Percentiles rank a stretch among this genome's conserved stretches.
Evolutionary conservation across 306 rosid genomes (phyloP).

Genomic region (Fagus crenata): DNA sequence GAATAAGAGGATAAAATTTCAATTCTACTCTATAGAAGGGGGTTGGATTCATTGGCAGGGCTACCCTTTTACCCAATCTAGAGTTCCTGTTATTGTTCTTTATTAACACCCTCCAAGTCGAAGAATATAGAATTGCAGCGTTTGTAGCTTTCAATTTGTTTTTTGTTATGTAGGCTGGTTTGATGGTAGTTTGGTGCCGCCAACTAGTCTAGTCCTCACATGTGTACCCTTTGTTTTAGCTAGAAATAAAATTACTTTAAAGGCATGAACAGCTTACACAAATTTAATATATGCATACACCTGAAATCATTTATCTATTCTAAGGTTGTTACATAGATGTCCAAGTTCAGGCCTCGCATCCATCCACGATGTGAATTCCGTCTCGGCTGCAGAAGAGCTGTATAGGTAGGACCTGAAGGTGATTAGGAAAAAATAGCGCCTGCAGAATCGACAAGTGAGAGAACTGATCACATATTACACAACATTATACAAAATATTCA

Average conservation of each 20-base stretch:
- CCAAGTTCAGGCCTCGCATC: constrained; percentile 88
- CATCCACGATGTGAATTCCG: constrained; percentile 69
- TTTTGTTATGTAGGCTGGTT: not conserved
- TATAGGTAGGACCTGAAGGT: constrained; percentile 87
- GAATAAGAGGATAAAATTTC: too few species aligned
- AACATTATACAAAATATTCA: constrained; percentile 1
- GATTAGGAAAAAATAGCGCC: constrained; percentile 82
- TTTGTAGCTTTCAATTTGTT: not conserved
- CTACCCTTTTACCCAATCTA: too few species aligned
- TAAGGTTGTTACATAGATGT: constrained; percentile 78
- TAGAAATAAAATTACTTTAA: not conserved
- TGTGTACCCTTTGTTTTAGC: not conserved
- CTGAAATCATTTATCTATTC: constrained; percentile 64
- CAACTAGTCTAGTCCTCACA: not conserved
- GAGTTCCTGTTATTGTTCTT: not conserved
- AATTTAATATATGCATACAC: constrained; percentile 17
- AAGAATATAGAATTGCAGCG: too few species aligned
- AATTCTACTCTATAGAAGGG: too few species aligned
- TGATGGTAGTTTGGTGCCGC: not conserved
- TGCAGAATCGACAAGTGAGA: constrained; percentile 33
- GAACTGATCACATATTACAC: constrained; percentile 11
- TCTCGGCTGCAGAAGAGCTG: constrained; percentile 49
- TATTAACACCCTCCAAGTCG: too few species aligned
- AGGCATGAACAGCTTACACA: constrained; percentile 39
- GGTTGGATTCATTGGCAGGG: too few species aligned